Base-by-base conservation (phyloP, 352 stramenopile species). In the Globisporangium cylindrosporum region DNA sequence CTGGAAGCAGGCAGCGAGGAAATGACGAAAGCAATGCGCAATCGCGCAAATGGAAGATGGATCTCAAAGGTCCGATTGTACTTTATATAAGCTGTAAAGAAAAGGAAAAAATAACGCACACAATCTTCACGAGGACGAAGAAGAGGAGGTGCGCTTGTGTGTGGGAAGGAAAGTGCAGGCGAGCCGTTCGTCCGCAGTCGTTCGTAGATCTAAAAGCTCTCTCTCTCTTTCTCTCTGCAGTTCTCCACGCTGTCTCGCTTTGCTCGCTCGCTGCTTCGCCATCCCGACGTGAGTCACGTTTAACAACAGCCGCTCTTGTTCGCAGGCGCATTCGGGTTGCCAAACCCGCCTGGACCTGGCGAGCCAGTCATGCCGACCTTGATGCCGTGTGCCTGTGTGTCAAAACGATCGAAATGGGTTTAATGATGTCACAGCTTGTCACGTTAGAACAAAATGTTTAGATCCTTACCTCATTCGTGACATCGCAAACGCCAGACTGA, bases 401-500 rank as follows among this genome's bases (percentile, higher is more conserved):
- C 53, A 46, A 4, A 43, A 6, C 14, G 15, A 48, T 8, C 10
- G 27, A 38, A 18, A 25, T 32, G 25, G 5, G 15, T 24, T 9
- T 18, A n/a, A n/a, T 14, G 9, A 60, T 29, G 9, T 18, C 25
- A 20, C 41, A 43, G 4, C 20, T 8, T 41, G 34, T 4, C 54
- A 38, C 27, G 6, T 1, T 6, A 22, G 53, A 15, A 25, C 2
- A 41, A 41, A n/a, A 59, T 34, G 34, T 12, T 24, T 27, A 27
- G 18, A 60, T 34, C 43, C 70, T 14, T 61, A 92, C 93, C 86
- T 98, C 94, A 75, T 98, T 98, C 36, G 89, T 97, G 53, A 98
- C 91, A 73, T 98, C 95, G 64, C 95, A 98, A 7, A 98, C 84
- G 51, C 95, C 95, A 14, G 82, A 95, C 71, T 97, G 90, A 69